Evolutionary conservation across 2,329 filamentous ascomycete species (phyloP).

Genomic region (Pseudogymnoascus sp.): DNA sequence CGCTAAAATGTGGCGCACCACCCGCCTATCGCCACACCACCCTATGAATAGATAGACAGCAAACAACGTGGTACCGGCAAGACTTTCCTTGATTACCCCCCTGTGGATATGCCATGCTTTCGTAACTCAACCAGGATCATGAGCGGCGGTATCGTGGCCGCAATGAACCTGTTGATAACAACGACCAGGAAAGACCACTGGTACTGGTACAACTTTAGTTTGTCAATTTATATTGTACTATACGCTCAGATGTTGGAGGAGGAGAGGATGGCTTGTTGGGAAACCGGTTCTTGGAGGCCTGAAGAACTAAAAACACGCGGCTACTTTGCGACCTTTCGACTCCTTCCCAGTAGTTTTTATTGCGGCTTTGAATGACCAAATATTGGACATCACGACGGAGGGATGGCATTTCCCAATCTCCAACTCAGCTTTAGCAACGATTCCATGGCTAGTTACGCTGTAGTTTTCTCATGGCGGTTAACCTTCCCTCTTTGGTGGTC

Average conservation of each 20-base stretch:
- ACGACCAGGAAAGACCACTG: neutral
- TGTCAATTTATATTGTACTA: neutral
- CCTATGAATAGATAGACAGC: neutral
- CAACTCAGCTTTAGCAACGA: neutral
- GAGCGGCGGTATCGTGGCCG: neutral
- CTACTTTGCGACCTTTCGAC: neutral
- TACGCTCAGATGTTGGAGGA: neutral
- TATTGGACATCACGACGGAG: neutral
- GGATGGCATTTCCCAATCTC: neutral
- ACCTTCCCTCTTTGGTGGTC: too few relatives aligned
- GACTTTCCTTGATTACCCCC: neutral
- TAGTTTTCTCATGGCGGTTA: neutral
- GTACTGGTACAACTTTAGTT: neutral
- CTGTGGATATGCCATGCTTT: neutral
- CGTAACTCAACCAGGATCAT: neutral
- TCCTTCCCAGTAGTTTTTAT: neutral
- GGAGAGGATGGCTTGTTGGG: neutral
- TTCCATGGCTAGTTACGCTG: neutral
- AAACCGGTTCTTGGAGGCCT: neutral
- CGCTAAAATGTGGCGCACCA: conserved; percentile 1
- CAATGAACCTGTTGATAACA: neutral
- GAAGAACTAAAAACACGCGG: neutral
- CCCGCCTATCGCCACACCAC: neutral
- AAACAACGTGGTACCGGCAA: neutral
- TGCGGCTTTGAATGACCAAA: neutral